Base-by-base conservation (phyloP, 768 basidiomycete genomes). In the Leccinum broughii region DNA sequence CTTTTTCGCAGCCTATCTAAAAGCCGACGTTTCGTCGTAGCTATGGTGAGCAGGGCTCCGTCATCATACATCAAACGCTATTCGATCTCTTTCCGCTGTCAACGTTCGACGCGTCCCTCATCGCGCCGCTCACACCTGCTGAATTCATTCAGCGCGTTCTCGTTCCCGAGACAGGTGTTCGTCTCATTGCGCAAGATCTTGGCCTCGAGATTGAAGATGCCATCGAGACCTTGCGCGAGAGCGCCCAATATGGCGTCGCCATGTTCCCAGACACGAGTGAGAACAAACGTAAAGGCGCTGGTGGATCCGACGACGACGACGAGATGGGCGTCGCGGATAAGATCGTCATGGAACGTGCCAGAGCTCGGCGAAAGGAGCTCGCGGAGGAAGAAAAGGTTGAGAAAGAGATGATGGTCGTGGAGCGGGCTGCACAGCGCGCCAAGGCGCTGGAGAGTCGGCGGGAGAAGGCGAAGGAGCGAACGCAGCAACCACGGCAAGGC, bases 111-210 rank as follows among this genome's bases (percentile, higher is more conserved):
- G 77, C 83, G 0, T 69, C 75, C n/a, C 72, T 79, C 11, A 81
- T 86, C 26, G 72, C 78, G 0, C 89, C 95, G 0, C 81, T 98
- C 24, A 83, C 85, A 1, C 79, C 86, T 0, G 82, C 84, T 35
- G 88, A 93, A 59, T 96, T 95, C 68, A 80, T 93, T 39, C 86
- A 89, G 41, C 86, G 87, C 15, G 81, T 98, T 32, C 82, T 98
- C n/a, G 86, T 98, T 3, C 96, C 96, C 2, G 95, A 98, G 75
- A 85, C 89, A 0, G 92, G 89, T 1, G 78, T 89, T 44, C 78
- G 82, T 24, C 83, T 98, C n/a, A 92, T 98, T 61, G 85, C 85
- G 78, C 80, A 89, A 59, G 95, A 98, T 70, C 82, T 82, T 66
- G 61, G 68, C 1, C 73, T 87, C 11, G 67, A 73, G 46, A 79